phyloP scores from a whole-genome alignment of 768 basidiomycete genomes.

The Auricularia cornea region DNA sequence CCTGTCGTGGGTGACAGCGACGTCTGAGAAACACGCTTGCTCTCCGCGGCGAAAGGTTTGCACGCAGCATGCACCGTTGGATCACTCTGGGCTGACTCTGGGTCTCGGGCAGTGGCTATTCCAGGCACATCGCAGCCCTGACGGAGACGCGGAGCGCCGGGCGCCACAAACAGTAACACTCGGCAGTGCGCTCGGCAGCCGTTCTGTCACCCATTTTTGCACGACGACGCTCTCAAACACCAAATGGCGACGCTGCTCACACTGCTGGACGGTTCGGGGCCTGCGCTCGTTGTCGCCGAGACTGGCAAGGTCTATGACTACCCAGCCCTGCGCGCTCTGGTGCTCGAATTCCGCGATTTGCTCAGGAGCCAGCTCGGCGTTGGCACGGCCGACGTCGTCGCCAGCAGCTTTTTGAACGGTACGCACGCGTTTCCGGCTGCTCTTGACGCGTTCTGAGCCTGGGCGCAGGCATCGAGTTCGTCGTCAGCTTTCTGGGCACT shows the following conservation, averaged over 20 bases:
- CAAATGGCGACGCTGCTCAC: background rate
- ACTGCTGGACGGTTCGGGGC: background rate
- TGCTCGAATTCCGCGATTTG: slow-evolving; percentile 8
- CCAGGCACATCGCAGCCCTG: too few species aligned
- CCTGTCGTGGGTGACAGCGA: too few species aligned
- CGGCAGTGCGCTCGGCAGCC: too few species aligned
- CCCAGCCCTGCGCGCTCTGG: slow-evolving; percentile 6
- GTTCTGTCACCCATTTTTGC: too few species aligned
- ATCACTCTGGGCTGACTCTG: too few species aligned
- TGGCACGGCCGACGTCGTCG: slow-evolving; percentile 13
- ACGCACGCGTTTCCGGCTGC: background rate
- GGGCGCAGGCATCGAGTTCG: slow-evolving; percentile 15
- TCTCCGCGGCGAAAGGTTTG: too few species aligned
- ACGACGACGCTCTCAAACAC: background rate
- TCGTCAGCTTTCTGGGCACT: slow-evolving; percentile 16
- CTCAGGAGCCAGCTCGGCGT: slow-evolving; percentile 13
- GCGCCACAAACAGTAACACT: too few species aligned
- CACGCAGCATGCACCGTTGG: too few species aligned
- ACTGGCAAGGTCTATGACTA: slow-evolving; percentile 5
- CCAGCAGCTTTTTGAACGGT: slow-evolving; percentile 13
- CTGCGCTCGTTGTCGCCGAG: background rate
- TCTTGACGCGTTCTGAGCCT: too few species aligned
- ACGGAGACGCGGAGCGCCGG: too few species aligned
- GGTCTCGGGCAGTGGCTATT: too few species aligned
- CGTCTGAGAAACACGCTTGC: too few species aligned